Conservation (phyloP, 2,329 filamentous ascomycete genomes). For the Fusarium redolens region DNA sequence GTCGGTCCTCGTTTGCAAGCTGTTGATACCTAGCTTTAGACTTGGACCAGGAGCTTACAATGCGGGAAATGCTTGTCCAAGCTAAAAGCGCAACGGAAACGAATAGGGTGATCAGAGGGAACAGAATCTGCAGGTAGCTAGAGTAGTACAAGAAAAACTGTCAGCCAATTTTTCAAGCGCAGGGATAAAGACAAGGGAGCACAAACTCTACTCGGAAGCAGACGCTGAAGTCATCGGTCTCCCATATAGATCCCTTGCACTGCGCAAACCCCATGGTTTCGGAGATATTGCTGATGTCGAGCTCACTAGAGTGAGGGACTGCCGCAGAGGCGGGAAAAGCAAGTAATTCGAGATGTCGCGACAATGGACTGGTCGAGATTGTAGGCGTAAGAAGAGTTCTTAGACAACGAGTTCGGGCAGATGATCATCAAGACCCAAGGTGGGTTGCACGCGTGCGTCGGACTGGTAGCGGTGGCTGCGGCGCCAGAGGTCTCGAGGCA, state of each 20-base stretch:
- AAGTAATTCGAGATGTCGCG: constrained; percentile 15
- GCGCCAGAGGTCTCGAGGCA: constrained; percentile 20
- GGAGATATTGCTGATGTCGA: constrained; percentile 20
- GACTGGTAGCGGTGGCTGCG: constrained; percentile 33
- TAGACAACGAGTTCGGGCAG: constrained; percentile 6
- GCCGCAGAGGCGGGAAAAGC: constrained; percentile 17
- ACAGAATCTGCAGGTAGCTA: constrained; percentile 70
- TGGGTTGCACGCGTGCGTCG: constrained; percentile 33
- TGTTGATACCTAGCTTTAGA: constrained; percentile 66
- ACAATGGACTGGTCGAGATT: constrained; percentile 11
- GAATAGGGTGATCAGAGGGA: constrained; percentile 78
- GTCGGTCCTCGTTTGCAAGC: constrained; percentile 58
- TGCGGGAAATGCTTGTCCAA: constrained; percentile 66
- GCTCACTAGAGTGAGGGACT: constrained; percentile 29
- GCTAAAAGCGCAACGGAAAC: constrained; percentile 76
- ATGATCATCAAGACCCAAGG: constrained; percentile 17
- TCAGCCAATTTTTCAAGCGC: constrained; percentile 5
- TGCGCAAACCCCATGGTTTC: constrained; percentile 62
- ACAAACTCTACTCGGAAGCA: constrained; percentile 77
- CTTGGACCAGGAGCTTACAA: constrained; percentile 60
- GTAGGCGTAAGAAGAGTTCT: not conserved
- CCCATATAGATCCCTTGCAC: constrained; percentile 70
- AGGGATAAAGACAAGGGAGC: constrained; percentile 4
- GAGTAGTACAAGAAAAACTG: constrained; percentile 19
- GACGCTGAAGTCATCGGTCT: constrained; percentile 70